phyloP scores from a whole-genome alignment of 306 rosid genomes.

The Cucurbita ficifolia region DNA sequence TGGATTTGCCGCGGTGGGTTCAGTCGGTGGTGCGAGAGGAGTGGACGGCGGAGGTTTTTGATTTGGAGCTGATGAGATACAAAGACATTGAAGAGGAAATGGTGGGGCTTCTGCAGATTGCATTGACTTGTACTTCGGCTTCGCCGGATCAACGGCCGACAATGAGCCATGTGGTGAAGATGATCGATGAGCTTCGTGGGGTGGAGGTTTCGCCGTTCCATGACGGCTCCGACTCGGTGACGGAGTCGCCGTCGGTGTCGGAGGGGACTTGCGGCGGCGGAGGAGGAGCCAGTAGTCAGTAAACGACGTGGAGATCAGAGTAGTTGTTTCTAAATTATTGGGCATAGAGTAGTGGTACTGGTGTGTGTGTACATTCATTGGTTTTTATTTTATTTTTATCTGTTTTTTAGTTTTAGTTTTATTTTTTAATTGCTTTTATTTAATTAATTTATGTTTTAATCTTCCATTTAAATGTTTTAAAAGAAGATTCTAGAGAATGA shows the following conservation, averaged over 20 bases:
- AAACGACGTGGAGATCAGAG: not conserved
- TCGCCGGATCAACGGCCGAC: constrained; percentile 63
- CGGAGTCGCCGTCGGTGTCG: constrained; percentile 40
- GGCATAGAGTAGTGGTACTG: not conserved
- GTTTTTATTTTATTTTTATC: not conserved
- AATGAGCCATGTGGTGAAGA: constrained; percentile 67
- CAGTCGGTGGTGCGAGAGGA: constrained; percentile 85
- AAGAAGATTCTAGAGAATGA: too few species aligned
- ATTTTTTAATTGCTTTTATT: not conserved
- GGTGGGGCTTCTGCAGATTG: constrained; percentile 71
- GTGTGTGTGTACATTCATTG: not conserved
- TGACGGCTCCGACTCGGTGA: constrained; percentile 35
- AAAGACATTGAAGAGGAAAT: constrained; percentile 86
- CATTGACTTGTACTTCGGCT: constrained; percentile 34
- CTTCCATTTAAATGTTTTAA: too few species aligned
- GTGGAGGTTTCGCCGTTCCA: constrained; percentile 32
- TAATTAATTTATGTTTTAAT: not conserved
- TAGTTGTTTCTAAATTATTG: not conserved
- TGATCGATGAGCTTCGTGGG: constrained; percentile 69
- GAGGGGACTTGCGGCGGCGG: constrained; percentile 35
- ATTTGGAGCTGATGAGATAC: constrained; percentile 80
- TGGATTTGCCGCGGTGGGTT: constrained; percentile 73
- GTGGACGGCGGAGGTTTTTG: constrained; percentile 95
- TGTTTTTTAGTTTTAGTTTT: not conserved
- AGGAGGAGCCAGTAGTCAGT: not conserved